Evolutionary conservation across 306 rosid species (phyloP), one percentile per base, ranked within the genome.

Genomic region (Rosa persica): DNA sequence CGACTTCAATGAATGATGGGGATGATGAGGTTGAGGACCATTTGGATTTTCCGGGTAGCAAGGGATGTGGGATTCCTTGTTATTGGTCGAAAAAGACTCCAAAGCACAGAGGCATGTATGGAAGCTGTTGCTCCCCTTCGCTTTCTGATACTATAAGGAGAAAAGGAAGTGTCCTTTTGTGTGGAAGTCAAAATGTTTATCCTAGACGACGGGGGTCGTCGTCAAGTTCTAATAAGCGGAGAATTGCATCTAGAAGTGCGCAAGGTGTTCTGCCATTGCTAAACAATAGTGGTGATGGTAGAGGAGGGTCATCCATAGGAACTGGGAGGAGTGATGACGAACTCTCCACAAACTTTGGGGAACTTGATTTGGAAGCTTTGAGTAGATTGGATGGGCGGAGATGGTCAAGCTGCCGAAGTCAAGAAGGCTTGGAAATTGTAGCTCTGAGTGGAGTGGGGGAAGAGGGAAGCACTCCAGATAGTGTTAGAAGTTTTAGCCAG

Each of bases 381-480:
- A 95, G 99, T 83, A 78, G 97, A 68, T 85, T 95, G 90, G 99
- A 95, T 83, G 99, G 98, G 72, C 87, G 96, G 78, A 86, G 98
- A 87, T 95, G 99, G 98, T 95, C 98, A 4, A 95, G 98, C 85
- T 92, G 98, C 81, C 83, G 95, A 87, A 93, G 99, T 85, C 97
- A 88, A 73, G 97, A 90, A 78, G 98, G 93, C 67, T 64, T 92
- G 74, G 98, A 92, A 86, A 88, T 92, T 79, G 94, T 94, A 55
- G 87, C 93, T 86, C 73, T 89, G 72, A 86, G 86, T 62, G 90
- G 89, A 82, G 97, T 86, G 70, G 89, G 89, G 81, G 96, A 92
- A 71, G 97, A 83, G 76, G 97, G 86, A 69, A 88, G 97, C 72
- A 85, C 94, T 2, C 91, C 90, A 1, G 99, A 91, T 49, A 91